Evolutionary conservation across 129 eudicot species (phyloP), one percentile per base, ranked within the genome.

Genomic region (Lactuca sativa): DNA sequence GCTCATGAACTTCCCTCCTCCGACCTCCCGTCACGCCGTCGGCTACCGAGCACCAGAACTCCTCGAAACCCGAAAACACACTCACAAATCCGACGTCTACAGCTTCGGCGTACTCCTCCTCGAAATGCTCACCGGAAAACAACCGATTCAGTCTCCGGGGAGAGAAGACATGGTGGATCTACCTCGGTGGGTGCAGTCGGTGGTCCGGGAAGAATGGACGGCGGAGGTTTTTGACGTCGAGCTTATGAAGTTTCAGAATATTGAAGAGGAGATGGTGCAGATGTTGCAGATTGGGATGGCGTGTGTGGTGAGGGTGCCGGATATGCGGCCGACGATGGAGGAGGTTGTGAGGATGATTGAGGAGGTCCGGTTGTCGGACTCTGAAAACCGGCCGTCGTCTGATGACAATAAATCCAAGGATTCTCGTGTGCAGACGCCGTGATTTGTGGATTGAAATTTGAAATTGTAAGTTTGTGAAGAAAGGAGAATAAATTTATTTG

Each of bases 221-320:
- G 95, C 97, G 4, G 97, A 90, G 74, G 97, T 90, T 16, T 90
- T 90, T 54, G 97, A 90, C 38, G 95, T 86, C 3, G 91, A 86
- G 73, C 77, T 90, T 60, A 80, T 90, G 95, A 82, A 79, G 38
- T 86, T 82, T 37, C 88, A 84, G 55, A 84, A 90, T 66, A 90
- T 84, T 30, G 97, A 90, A 66, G 97, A 86, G 40, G 97, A 90
- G 78, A 90, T 90, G 97, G 97, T 90, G 56, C 97, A 90, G 77
- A 90, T 90, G 97, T 79, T 90, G 70, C 97, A 90, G 73, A 90
- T 90, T 62, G 97, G 86, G 53, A 86, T 90, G 97, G 89, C 97
- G 0, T 90, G 97, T 78, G 91, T 90, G 49, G 85, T 63, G 31
- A 72, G 83, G 82, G 84, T 78, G 18, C 86, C 97, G 7, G 97